phyloP scores from a whole-genome alignment of 140 eudicot species.

The Ambrosia hybrid region DNA sequence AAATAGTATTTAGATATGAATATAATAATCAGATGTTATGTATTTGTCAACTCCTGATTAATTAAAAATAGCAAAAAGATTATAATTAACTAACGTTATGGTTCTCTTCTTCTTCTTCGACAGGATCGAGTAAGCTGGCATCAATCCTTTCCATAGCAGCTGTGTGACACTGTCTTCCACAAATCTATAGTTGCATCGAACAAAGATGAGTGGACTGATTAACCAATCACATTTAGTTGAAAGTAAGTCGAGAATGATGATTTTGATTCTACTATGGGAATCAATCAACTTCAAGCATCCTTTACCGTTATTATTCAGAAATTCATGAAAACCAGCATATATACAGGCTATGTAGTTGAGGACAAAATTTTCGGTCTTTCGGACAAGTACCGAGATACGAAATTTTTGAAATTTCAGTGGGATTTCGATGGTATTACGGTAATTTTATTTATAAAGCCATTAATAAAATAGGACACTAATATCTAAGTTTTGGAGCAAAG shows the following conservation, averaged over 20 bases:
- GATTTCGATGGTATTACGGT: no score
- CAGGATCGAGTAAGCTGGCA: slow-evolving; percentile 64
- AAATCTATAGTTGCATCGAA: slow-evolving; percentile 42
- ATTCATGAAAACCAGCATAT: no score
- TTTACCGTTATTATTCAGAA: not conserved
- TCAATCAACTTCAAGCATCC: not conserved
- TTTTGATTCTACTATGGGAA: not conserved
- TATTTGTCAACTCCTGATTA: no score
- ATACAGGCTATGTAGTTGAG: no score
- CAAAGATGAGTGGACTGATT: not conserved
- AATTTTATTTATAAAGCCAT: no score
- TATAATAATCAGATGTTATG: not conserved
- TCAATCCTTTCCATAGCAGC: slow-evolving; percentile 64
- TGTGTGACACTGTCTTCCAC: slow-evolving; percentile 58
- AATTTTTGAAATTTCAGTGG: no score
- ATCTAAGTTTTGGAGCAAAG: no score
- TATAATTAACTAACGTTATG: slow-evolving; percentile 42
- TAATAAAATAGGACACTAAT: no score
- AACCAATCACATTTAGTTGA: slow-evolving; percentile 11
- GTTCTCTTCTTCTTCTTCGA: slow-evolving; percentile 35
- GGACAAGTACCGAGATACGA: no score
- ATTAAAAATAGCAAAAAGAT: no score
- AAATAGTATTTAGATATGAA: not conserved
- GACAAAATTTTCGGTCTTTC: no score
- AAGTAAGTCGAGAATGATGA: not conserved